Evolutionary conservation across 177 flowering plant genomes (phyloP).

Genomic region (Tripterygium wilfordii): DNA sequence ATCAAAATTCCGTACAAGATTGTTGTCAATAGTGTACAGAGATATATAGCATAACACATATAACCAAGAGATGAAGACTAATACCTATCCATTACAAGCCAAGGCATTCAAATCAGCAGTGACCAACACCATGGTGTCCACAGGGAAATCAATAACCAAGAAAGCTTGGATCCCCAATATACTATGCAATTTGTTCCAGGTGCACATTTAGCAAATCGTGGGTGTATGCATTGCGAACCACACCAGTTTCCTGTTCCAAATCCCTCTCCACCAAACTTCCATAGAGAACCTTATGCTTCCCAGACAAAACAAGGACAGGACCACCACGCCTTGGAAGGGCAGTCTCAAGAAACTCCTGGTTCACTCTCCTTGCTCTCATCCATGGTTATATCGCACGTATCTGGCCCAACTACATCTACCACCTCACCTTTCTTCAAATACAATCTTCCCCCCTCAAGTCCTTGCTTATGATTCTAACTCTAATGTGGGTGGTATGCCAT

Average conservation of each 20-base stretch:
- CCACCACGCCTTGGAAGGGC: constrained; percentile 77
- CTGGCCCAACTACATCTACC: constrained; percentile 75
- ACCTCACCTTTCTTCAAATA: constrained; percentile 77
- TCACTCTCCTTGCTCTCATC: constrained; percentile 73
- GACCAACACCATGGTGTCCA: no score
- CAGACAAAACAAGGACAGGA: constrained; percentile 61
- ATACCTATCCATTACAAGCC: no score
- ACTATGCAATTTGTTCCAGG: constrained; percentile 86
- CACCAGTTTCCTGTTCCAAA: constrained; percentile 57
- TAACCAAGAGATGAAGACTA: no score
- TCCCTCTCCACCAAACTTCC: constrained; percentile 68
- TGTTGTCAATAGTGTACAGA: no score
- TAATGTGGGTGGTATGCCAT: constrained; percentile 74
- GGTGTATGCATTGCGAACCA: constrained; percentile 68
- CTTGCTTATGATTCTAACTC: constrained; percentile 71
- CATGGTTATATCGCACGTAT: constrained; percentile 61
- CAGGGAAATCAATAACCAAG: constrained; percentile 59
- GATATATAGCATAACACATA: no score
- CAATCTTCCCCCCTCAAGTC: constrained; percentile 67
- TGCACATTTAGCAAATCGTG: constrained; percentile 54
- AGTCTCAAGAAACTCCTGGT: constrained; percentile 75
- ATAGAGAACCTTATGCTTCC: constrained; percentile 67
- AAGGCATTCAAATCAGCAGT: no score
- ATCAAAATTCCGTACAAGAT: no score
- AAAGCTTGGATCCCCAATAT: constrained; percentile 64